Base-by-base conservation (phyloP, 2,329 filamentous ascomycete species). In the Diaporthe caulivora region DNA sequence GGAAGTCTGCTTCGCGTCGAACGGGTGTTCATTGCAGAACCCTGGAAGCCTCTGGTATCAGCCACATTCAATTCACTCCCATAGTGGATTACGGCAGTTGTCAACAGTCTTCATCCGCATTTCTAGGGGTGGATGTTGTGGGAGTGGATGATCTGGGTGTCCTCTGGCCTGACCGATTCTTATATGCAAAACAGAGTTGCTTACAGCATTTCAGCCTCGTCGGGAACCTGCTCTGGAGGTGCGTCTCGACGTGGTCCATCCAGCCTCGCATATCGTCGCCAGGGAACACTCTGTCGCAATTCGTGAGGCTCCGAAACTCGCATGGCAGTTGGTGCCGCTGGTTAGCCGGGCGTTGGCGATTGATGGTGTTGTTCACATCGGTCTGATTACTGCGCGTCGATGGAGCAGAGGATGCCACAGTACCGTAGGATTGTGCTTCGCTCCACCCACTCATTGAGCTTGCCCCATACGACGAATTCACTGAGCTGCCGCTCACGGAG, bases 21-120 rank as follows among this genome's bases (percentile, higher is more conserved):
- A 88, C 0, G 42, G 18, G 7, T 73, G 69, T 0, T 78, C 58
- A 70, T 86, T 81, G 76, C 89, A 91, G 74, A 88, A 90, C 84
- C 73, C 73, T 74, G 55, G n/a, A 24, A 55, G 31, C 24, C 4
- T 17, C 15, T 24, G 31, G 24, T 13, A 54, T 74, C 57, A 74
- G 73, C 72, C 31, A 62, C 55, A n/a, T n/a, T n/a, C n/a, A n/a
- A n/a, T n/a, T n/a, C n/a, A n/a, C n/a, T n/a, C n/a, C n/a, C n/a
- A n/a, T n/a, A n/a, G n/a, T n/a, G n/a, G n/a, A n/a, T n/a, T n/a
- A n/a, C n/a, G n/a, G n/a, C n/a, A n/a, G n/a, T n/a, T n/a, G n/a
- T n/a, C n/a, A n/a, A n/a, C n/a, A n/a, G n/a, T n/a, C n/a, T n/a
- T n/a, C n/a, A n/a, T n/a, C n/a, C n/a, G n/a, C n/a, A n/a, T n/a